phyloP scores from a whole-genome alignment of 305 asterid species.

The Plantago rigida region DNA sequence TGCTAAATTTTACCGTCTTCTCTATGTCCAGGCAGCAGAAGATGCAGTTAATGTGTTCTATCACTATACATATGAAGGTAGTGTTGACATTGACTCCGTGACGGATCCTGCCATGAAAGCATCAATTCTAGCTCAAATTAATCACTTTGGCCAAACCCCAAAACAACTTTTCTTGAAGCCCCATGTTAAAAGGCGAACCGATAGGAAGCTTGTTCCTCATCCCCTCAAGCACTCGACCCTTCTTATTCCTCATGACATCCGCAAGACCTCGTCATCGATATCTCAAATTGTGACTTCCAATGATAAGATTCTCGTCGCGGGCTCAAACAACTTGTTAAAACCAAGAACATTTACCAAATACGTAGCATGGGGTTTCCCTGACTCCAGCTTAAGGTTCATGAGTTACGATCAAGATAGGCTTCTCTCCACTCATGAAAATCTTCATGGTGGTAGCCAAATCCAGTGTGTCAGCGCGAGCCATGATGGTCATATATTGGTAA shows the following conservation, averaged over 20 bases:
- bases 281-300: constrained; percentile 61
- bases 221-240: constrained; percentile 61
- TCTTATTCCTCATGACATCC: constrained; percentile 76
- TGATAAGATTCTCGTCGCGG: constrained; percentile 76
- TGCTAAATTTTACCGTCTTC: constrained; percentile 4
- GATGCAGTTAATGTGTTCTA: constrained; percentile 97
- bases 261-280: constrained; percentile 65
- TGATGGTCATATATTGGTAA: constrained; percentile 76
- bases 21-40: constrained; percentile 78
- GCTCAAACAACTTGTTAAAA: constrained; percentile 67
- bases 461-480: constrained; percentile 84
- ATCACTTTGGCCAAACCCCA: constrained; percentile 98
- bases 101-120: constrained; percentile 98
- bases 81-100: constrained; percentile 93
- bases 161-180: constrained; percentile 84
- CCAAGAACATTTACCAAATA: constrained; percentile 71
- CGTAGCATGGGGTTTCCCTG: constrained; percentile 96
- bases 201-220: constrained; percentile 63
- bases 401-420: constrained; percentile 86
- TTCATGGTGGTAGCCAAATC: constrained; percentile 92
- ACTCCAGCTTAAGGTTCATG: constrained; percentile 79
- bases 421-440: constrained; percentile 90
- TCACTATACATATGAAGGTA: constrained; percentile 98
- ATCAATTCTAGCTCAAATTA: constrained; percentile 92
- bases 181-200: constrained; percentile 81